phyloP scores from a whole-genome alignment of 495 filamentous ascomycete genomes.

The Sabuloglossum arenarium region DNA sequence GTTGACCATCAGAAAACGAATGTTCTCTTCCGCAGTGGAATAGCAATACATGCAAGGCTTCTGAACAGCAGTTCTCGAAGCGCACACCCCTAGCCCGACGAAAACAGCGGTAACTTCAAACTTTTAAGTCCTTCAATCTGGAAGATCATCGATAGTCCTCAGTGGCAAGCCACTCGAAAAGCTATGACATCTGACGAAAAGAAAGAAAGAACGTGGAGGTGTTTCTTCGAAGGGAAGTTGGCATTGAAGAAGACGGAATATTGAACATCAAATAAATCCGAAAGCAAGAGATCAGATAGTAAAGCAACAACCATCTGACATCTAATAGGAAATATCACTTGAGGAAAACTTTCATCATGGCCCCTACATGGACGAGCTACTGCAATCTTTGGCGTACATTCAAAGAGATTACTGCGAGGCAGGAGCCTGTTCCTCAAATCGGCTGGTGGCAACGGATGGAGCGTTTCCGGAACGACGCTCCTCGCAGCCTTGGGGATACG shows the following conservation, averaged over 20 bases:
- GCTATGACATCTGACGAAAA: too few species aligned
- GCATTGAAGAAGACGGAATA: too few species aligned
- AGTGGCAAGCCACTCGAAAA: too few species aligned
- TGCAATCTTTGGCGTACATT: neutral
- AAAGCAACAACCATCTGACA: neutral
- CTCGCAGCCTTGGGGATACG: neutral
- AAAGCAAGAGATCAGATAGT: neutral
- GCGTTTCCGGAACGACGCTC: neutral
- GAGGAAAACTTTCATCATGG: neutral
- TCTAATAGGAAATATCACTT: neutral
- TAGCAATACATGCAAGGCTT: neutral
- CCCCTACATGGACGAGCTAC: neutral
- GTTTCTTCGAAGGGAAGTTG: too few species aligned
- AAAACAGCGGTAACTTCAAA: neutral
- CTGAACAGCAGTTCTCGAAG: neutral
- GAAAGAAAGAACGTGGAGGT: too few species aligned
- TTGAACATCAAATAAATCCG: too few species aligned
- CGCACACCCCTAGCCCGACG: too few species aligned
- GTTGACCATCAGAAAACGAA: neutral
- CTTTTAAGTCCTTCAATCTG: neutral
- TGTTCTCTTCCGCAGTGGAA: neutral
- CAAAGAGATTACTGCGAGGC: neutral
- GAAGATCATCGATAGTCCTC: neutral
- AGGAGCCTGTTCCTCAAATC: conserved; percentile 1
- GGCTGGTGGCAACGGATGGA: neutral